phyloP scores from a whole-genome alignment of 2,329 filamentous ascomycete species.

The Metarhizium humberi region DNA sequence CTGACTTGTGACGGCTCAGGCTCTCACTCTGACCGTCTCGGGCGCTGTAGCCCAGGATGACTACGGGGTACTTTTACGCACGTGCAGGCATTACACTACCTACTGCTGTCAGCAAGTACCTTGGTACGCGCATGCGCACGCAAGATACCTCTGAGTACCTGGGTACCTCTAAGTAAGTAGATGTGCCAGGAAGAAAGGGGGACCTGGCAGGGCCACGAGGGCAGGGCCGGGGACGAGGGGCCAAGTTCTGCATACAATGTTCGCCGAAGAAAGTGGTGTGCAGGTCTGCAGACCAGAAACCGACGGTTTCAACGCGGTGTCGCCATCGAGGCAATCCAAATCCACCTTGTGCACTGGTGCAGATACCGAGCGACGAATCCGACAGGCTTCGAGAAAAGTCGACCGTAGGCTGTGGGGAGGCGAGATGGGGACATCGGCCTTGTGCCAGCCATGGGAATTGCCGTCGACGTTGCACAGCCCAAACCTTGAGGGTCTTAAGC shows the following conservation, averaged over 20 bases:
- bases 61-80: no score
- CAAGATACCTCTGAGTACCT: background rate
- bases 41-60: no score
- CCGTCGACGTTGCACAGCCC: background rate
- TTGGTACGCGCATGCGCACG: background rate
- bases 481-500: no score
- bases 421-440: no score
- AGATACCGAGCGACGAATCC: background rate
- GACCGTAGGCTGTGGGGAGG: background rate
- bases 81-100: no score
- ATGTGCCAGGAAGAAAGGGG: background rate
- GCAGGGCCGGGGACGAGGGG: background rate
- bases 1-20: background rate
- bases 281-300: no score
- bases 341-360: no score
- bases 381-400: background rate
- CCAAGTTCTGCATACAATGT: background rate
- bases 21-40: background rate
- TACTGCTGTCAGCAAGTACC: background rate
- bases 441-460: no score
- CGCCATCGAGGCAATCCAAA: no score
- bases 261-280: no score
- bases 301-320: no score
- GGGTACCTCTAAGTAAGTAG: background rate
- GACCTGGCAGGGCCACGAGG: conserved; percentile 4